Percentiles rank a stretch among this genome's conserved stretches.
phyloP scores from a whole-genome alignment of 1,139 yeast species.

The Ogataea hybrid region DNA sequence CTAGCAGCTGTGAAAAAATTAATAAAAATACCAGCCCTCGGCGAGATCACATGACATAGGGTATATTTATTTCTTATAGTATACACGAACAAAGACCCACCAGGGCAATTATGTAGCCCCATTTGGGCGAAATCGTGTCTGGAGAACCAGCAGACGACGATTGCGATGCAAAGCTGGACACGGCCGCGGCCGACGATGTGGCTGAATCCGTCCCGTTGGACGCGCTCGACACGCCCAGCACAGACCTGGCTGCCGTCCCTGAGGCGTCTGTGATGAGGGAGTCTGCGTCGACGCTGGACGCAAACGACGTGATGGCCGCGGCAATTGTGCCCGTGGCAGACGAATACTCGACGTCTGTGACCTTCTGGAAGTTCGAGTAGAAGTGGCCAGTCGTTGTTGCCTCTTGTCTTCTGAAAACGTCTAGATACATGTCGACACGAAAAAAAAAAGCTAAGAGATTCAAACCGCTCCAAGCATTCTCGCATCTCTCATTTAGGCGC shows the following conservation, averaged over 20 bases:
- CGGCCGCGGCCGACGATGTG: background rate
- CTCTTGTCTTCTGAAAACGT: constrained; percentile 9
- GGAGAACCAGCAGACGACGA: constrained; percentile 2
- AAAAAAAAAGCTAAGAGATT: background rate
- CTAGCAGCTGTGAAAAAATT: background rate
- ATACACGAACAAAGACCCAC: constrained; percentile 2
- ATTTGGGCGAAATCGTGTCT: constrained; percentile 4
- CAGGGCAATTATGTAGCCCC: constrained; percentile 3
- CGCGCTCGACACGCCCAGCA: constrained; percentile 3
- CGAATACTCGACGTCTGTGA: constrained; percentile 16
- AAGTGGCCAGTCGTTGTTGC: constrained; percentile 18
- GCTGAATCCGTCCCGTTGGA: background rate
- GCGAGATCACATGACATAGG: constrained; percentile 7
- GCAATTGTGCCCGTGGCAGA: constrained; percentile 8
- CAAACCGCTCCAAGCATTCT: background rate
- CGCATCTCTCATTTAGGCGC: background rate
- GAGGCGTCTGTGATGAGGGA: constrained; percentile 2
- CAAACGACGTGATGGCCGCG: constrained; percentile 5
- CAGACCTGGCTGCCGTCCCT: constrained; percentile 1
- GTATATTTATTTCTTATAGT: background rate
- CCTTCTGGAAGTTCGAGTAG: constrained; percentile 19
- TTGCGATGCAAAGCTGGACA: background rate
- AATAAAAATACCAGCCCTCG: constrained; percentile 4
- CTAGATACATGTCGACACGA: constrained; percentile 2
- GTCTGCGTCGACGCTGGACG: constrained; percentile 3